Percentiles rank a stretch among this genome's conserved stretches.
Conservation (phyloP, 2,329 filamentous ascomycete genomes). For the Cercospora nicotianae region DNA sequence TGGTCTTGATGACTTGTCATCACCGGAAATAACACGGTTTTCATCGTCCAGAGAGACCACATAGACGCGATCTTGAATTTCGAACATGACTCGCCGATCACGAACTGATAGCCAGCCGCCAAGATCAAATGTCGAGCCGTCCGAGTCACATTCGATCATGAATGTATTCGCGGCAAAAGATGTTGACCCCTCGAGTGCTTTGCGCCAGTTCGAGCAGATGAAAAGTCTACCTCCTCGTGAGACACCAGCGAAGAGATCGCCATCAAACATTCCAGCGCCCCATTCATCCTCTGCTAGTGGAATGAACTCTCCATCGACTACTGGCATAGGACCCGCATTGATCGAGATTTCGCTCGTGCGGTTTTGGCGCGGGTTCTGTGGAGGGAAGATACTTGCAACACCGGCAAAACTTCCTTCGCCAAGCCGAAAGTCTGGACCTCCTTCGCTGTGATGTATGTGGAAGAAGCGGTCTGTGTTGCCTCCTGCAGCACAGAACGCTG, state of each 20-base stretch:
- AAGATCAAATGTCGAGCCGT: conserved; percentile 45
- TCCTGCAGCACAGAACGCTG: conserved; percentile 35
- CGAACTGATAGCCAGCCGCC: conserved; percentile 50
- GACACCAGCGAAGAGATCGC: conserved; percentile 47
- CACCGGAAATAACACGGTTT: conserved; percentile 13
- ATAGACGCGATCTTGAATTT: conserved; percentile 48
- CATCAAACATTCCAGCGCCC: conserved; percentile 49
- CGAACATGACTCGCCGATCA: conserved; percentile 47
- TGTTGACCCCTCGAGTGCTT: conserved; percentile 30
- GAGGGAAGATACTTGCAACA: background rate
- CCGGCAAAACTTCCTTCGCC: background rate
- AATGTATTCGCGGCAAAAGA: conserved; percentile 29
- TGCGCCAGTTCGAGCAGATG: conserved; percentile 47
- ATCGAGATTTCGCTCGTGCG: conserved; percentile 26
- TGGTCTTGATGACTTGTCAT: conserved; percentile 24
- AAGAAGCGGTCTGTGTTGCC: conserved; percentile 27
- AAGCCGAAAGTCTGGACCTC: conserved; percentile 26
- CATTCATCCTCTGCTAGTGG: conserved; percentile 46
- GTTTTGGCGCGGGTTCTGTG: background rate
- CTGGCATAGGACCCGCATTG: conserved; percentile 22
- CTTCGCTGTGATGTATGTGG: conserved; percentile 37
- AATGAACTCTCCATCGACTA: conserved; percentile 16
- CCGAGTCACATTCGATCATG: conserved; percentile 47
- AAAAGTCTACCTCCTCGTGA: conserved; percentile 47
- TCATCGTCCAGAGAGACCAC: conserved; percentile 44